phyloP scores from a whole-genome alignment of 257 asterid genomes.

The Solanum rostratum region DNA sequence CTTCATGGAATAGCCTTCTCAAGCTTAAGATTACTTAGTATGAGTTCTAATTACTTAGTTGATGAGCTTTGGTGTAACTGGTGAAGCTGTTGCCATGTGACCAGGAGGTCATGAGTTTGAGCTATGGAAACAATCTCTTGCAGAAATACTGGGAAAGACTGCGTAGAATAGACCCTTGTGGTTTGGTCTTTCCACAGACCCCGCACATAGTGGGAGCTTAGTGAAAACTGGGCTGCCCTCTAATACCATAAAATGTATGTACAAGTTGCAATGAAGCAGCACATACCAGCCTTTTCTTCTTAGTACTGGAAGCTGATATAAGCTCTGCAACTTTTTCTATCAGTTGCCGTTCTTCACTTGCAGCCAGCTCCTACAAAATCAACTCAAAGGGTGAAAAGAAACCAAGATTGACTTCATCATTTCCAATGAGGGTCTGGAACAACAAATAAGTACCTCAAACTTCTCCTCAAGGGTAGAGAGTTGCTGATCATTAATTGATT shows the following conservation, averaged over 20 bases:
- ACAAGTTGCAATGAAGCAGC: background rate
- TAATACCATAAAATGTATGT: background rate
- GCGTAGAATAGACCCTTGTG: too few relatives aligned
- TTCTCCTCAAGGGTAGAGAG: slow-evolving; percentile 23
- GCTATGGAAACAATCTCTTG: background rate
- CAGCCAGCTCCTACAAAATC: slow-evolving; percentile 29
- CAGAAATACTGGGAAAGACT: background rate
- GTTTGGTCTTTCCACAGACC: too few relatives aligned
- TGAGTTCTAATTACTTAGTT: background rate
- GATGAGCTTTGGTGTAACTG: background rate
- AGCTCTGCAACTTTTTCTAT: slow-evolving; percentile 34
- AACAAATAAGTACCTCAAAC: slow-evolving; percentile 24
- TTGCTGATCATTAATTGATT: slow-evolving; percentile 27
- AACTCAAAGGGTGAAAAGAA: background rate
- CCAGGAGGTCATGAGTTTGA: background rate
- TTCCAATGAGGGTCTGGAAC: background rate
- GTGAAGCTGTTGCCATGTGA: background rate
- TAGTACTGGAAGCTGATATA: slow-evolving; percentile 29
- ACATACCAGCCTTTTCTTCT: slow-evolving; percentile 37
- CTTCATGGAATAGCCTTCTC: background rate
- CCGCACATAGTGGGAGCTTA: too few relatives aligned
- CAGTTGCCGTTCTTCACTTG: slow-evolving; percentile 36
- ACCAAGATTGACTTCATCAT: background rate
- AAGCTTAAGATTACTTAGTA: background rate
- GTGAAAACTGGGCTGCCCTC: background rate